Base-by-base conservation (phyloP, 2,329 filamentous ascomycete genomes). In the Colletotrichum agaves region DNA sequence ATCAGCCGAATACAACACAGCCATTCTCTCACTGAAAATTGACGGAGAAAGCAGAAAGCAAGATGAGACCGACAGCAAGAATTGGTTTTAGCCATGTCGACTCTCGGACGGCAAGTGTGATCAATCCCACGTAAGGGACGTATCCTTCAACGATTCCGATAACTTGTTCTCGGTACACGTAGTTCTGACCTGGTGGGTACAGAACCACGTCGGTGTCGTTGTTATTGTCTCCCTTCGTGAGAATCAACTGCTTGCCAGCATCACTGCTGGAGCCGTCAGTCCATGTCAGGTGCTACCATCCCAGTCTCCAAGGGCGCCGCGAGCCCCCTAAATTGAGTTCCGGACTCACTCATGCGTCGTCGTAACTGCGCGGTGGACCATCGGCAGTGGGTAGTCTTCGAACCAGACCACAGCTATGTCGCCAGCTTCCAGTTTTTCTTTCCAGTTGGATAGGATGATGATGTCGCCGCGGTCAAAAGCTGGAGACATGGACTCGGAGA, bases 191-290 rank as follows among this genome's bases (percentile, higher is more conserved):
- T 17, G 12, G 15, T 10, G 58, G 46, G 31, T 61, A 61, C 7
- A 61, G 15, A 10, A 11, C 17, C 31, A 13, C 44, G 13, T 61
- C 58, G 1, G 21, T 43, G 12, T 27, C 0, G 4, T 27, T 8
- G 21, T 61, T 61, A 11, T 43, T 61, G 44, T 61, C 46, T 1
- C 58, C 58, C 21, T 61, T 52, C 15, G 58, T 61, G 19, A 61
- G 11, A 10, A 61, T 52, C 23, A 41, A 52, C 1, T 50, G 58
- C 12, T 37, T 17, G 7, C n/a, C 21, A 13, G 1, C 7, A 11
- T 21, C 21, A 43, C 58, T 61, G 7, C 1, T 23, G 3, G 5
- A 3, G 1, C 17, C 5, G 52, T 56, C 52, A 56, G 33, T 37
- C 33, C 5, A 11, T 27, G 27, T 7, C 27, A 27, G 27, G 27